phyloP scores from a whole-genome alignment of 1,284 basidiomycete species.

The Stereum hirsutum region DNA sequence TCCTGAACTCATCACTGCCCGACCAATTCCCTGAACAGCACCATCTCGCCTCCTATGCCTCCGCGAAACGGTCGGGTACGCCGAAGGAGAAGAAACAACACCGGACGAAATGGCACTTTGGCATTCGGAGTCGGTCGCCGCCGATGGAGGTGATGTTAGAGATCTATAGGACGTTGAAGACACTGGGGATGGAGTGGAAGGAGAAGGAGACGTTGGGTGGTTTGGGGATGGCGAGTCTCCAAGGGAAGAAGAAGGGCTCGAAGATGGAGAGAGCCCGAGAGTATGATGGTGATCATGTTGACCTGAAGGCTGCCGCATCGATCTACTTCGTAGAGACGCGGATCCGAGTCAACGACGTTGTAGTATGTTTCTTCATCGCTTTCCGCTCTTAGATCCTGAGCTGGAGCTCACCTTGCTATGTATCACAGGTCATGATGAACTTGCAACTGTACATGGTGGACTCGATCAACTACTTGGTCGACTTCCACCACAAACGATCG shows the following conservation, averaged over 20 bases:
- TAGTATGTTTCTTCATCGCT: slow-evolving; percentile 44
- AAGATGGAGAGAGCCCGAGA: slow-evolving; percentile 55
- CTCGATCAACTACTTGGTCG: slow-evolving; percentile 92
- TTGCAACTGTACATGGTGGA: slow-evolving; percentile 96
- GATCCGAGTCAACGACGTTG: slow-evolving; percentile 82
- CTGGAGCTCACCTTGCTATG: slow-evolving; percentile 1
- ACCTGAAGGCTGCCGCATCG: slow-evolving; percentile 57
- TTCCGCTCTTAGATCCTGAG: no score
- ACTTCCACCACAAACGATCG: slow-evolving; percentile 96
- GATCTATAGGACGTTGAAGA: slow-evolving; percentile 90
- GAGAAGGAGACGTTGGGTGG: slow-evolving; percentile 70
- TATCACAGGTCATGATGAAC: slow-evolving; percentile 85
- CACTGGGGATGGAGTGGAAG: slow-evolving; percentile 97
- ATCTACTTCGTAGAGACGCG: slow-evolving; percentile 95
- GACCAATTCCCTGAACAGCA: slow-evolving; percentile 42
- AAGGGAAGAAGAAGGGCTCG: slow-evolving; percentile 9
- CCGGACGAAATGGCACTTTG: slow-evolving; percentile 93
- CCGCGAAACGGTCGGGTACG: slow-evolving; percentile 45
- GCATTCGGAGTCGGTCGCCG: slow-evolving; percentile 89
- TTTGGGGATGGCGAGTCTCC: no score
- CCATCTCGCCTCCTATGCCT: slow-evolving; percentile 53
- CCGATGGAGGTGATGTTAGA: slow-evolving; percentile 99
- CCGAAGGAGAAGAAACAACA: slow-evolving; percentile 57
- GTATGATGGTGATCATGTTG: slow-evolving; percentile 56
- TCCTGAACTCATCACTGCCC: slow-evolving; percentile 77